Conservation (phyloP, 2,329 filamentous ascomycete genomes). For the Talaromyces sp. region DNA sequence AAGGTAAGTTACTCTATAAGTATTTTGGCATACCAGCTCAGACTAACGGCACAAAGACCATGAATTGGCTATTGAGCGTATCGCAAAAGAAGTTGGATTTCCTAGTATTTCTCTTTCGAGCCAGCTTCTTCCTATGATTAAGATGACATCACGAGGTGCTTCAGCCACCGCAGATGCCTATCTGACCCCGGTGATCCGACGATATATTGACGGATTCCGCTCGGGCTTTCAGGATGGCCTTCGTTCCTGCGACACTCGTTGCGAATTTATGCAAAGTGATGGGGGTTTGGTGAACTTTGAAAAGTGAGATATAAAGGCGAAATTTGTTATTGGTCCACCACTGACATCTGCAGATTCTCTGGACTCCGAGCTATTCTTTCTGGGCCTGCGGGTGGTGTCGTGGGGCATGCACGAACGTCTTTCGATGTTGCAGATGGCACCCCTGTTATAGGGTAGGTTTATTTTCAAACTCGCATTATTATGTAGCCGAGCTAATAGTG, state of each 20-base stretch:
- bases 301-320: not conserved
- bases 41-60: conserved; percentile 48
- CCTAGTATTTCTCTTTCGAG: conserved; percentile 65
- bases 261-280: conserved; percentile 11
- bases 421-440: conserved; percentile 75
- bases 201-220: conserved; percentile 52
- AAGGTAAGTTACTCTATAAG: conserved; percentile 25
- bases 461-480: not conserved
- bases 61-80: conserved; percentile 65
- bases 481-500: not conserved
- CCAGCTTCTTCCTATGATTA: conserved; percentile 75
- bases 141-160: conserved; percentile 65
- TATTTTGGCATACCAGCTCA: not conserved
- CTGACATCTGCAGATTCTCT: conserved; percentile 60
- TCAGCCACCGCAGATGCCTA: conserved; percentile 73
- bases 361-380: conserved; percentile 80
- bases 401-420: conserved; percentile 85
- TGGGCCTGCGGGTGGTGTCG: conserved; percentile 85
- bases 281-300: conserved; percentile 10
- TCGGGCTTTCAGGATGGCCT: conserved; percentile 72
- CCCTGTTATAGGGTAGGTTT: conserved; percentile 50
- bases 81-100: conserved; percentile 74
- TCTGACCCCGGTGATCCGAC: conserved; percentile 66
- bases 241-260: conserved; percentile 6
- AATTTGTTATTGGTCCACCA: conserved; percentile 50